Evolutionary conservation across 441 rosid genomes (phyloP).

Genomic region (Gossypium aridum): DNA sequence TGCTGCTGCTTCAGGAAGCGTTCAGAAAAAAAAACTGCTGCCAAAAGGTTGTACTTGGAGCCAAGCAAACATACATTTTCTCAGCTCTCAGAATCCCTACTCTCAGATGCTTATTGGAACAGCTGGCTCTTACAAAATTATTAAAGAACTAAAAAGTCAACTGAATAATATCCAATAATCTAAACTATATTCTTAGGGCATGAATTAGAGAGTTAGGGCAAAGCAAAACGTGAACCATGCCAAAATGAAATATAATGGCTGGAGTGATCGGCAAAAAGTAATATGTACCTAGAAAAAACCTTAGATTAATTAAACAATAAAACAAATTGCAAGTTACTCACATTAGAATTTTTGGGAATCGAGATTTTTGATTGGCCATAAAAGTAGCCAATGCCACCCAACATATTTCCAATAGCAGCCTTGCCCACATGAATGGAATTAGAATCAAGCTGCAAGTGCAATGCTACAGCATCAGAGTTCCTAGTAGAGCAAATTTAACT

Average conservation of each 20-base stretch:
- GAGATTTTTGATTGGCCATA: constrained; percentile 88
- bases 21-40: neutral
- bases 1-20: neutral
- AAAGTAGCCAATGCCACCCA: constrained; percentile 96
- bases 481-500: neutral
- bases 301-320: neutral
- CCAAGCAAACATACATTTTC: neutral
- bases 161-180: neutral
- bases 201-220: constrained; percentile 1
- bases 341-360: constrained; percentile 48
- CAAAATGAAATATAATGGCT: neutral
- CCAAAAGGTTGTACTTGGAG: neutral
- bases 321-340: constrained; percentile 34
- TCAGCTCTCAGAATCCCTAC: neutral
- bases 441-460: constrained; percentile 58
- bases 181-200: neutral
- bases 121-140: neutral
- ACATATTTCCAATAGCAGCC: constrained; percentile 84
- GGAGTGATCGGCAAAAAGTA: neutral
- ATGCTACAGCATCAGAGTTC: constrained; percentile 12
- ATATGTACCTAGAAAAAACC: neutral
- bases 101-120: neutral
- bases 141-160: neutral
- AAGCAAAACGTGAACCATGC: neutral
- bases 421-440: constrained; percentile 69